These are phyloP conservation scores for Septoria linicola DNA, from an alignment of 2,329 filamentous ascomycete species.

Conservation along the genomic window DNA sequence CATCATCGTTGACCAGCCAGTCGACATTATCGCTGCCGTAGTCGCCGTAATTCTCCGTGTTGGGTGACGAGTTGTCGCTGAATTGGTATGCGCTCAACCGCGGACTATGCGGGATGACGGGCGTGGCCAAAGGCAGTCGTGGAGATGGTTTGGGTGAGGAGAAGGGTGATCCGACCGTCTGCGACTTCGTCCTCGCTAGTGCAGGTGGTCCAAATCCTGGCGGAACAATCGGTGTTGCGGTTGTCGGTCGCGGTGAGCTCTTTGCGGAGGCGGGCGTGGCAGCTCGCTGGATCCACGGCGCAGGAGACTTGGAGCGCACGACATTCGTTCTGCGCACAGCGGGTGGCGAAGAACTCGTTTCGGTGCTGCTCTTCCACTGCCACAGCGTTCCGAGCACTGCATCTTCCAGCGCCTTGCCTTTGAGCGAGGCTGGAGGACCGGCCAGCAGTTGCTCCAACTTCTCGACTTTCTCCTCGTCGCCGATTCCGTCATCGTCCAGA, in stretches of 20 bases:
- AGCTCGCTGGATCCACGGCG: slow-evolving; percentile 76
- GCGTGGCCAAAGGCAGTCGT: slow-evolving; percentile 82
- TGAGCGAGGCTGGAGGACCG: slow-evolving; percentile 68
- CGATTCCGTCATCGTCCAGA: slow-evolving; percentile 73
- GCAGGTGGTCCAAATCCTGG: slow-evolving; percentile 75
- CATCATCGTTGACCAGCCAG: slow-evolving; percentile 86
- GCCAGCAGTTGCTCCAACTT: slow-evolving; percentile 83
- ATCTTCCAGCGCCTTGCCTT: slow-evolving; percentile 79
- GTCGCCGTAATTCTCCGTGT: slow-evolving; percentile 84
- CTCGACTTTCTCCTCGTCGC: slow-evolving; percentile 83
- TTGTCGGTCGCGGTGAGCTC: slow-evolving; percentile 73
- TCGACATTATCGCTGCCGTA: slow-evolving; percentile 93
- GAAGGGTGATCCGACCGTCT: slow-evolving; percentile 76
- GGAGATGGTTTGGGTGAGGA: slow-evolving; percentile 91
- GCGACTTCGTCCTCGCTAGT: slow-evolving; percentile 74
- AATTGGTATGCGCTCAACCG: slow-evolving; percentile 95
- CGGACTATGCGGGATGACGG: slow-evolving; percentile 88
- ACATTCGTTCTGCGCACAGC: slow-evolving; percentile 74
- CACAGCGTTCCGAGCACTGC: slow-evolving; percentile 86
- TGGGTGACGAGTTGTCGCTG: slow-evolving; percentile 70
- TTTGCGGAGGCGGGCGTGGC: slow-evolving; percentile 76
- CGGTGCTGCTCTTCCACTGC: slow-evolving; percentile 67
- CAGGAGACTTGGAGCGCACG: slow-evolving; percentile 89
- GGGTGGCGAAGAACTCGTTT: slow-evolving; percentile 69
- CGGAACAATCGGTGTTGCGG: slow-evolving; percentile 78